These are phyloP conservation scores for Leishmania braziliensis DNA, from an alignment of 208 protist species.

Conservation along the genomic window DNA sequence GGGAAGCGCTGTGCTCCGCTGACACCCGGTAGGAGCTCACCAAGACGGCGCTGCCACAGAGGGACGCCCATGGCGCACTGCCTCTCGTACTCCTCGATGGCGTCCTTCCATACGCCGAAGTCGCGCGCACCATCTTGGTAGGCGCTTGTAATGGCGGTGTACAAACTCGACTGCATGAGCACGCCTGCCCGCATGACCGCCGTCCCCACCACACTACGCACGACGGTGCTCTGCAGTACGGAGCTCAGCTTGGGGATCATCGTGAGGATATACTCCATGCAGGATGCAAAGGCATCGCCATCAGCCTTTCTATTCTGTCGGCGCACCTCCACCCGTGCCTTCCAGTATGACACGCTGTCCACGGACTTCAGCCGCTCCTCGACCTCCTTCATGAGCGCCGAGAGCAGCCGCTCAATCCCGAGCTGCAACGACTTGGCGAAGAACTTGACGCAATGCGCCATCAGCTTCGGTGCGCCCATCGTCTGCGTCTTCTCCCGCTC, in stretches of 20 bases:
- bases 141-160: constrained; percentile 53
- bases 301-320: constrained; percentile 26
- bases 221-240: constrained; percentile 70
- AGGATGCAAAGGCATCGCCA: constrained; percentile 47
- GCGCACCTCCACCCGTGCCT: constrained; percentile 50
- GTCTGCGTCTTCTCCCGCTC: constrained; percentile 56
- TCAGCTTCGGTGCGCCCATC: constrained; percentile 70
- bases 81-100: constrained; percentile 59
- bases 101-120: constrained; percentile 59
- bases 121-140: constrained; percentile 55
- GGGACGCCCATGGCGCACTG: constrained; percentile 56
- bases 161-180: constrained; percentile 62
- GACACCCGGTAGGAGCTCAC: constrained; percentile 47
- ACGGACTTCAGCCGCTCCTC: constrained; percentile 60
- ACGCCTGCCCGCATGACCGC: constrained; percentile 68
- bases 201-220: constrained; percentile 78
- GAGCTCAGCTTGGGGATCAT: constrained; percentile 66
- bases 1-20: constrained; percentile 74
- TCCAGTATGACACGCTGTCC: constrained; percentile 68
- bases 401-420: constrained; percentile 76
- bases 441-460: constrained; percentile 63
- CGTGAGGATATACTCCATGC: constrained; percentile 70
- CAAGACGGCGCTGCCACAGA: constrained; percentile 66
- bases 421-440: constrained; percentile 76
- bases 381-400: constrained; percentile 59